These are phyloP conservation scores for Thermothelomyces thermophilus DNA, from an alignment of 2,329 filamentous ascomycete species.

Conservation along the genomic window DNA sequence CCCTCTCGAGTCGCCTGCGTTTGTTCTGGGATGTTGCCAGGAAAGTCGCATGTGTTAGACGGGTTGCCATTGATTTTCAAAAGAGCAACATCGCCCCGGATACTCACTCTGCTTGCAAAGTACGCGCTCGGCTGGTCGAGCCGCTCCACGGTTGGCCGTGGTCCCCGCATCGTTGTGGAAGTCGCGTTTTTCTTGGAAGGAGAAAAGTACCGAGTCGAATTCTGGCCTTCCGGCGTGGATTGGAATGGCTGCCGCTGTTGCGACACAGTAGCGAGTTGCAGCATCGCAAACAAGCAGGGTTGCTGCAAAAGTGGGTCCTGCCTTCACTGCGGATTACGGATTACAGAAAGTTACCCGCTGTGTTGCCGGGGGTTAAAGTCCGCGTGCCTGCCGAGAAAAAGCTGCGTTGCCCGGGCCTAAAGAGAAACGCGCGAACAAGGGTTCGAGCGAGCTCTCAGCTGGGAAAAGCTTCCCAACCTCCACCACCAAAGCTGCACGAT, in stretches of 20 bases:
- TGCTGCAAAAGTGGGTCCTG: slow-evolving; percentile 3
- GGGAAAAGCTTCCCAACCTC: slow-evolving; percentile 5
- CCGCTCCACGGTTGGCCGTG: slow-evolving; percentile 73
- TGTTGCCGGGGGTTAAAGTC: neutral
- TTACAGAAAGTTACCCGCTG: too few relatives aligned
- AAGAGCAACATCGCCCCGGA: neutral
- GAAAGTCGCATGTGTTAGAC: slow-evolving; percentile 8
- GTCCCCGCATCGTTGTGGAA: slow-evolving; percentile 27
- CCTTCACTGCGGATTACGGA: neutral
- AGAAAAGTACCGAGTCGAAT: neutral
- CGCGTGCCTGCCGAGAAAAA: slow-evolving; percentile 9
- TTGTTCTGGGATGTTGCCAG: slow-evolving; percentile 52
- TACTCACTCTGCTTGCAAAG: slow-evolving; percentile 69
- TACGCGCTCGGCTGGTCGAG: slow-evolving; percentile 95
- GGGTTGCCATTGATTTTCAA: neutral
- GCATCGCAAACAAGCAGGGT: neutral
- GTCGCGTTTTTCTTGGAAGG: neutral
- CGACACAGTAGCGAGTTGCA: neutral
- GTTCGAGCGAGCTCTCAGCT: neutral
- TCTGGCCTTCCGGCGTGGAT: neutral
- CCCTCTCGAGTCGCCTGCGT: slow-evolving; percentile 54
- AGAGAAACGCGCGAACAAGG: slow-evolving; percentile 6
- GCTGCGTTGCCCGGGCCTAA: neutral
- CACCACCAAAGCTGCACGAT: slow-evolving; percentile 6
- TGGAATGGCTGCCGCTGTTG: neutral